A percentile compares a stretch with the other conserved stretches of the same genome.
Evolutionary conservation across 495 filamentous ascomycete genomes (phyloP).

Genomic region (Parathielavia hyrcaniae): DNA sequence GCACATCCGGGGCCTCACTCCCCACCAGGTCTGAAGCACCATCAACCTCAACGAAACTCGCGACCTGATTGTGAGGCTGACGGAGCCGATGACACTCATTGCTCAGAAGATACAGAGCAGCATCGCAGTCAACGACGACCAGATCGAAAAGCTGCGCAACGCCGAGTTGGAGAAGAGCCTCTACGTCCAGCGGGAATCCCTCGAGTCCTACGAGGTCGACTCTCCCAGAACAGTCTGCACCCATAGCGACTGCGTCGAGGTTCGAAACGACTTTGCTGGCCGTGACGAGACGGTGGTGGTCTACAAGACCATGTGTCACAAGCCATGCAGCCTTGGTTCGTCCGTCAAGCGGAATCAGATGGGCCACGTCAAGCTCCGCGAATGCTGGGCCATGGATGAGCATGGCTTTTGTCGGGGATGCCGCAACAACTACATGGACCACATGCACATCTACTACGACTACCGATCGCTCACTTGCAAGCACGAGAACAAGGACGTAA

Average conservation of each 20-base stretch:
- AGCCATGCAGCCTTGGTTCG: slow-evolving; percentile 9
- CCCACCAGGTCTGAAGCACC: slow-evolving; percentile 36
- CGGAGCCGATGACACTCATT: slow-evolving; percentile 36
- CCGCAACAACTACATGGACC: slow-evolving; percentile 11
- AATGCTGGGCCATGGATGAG: background rate
- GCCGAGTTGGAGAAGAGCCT: slow-evolving; percentile 26
- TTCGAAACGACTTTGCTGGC: slow-evolving; percentile 13
- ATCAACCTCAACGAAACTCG: slow-evolving; percentile 38
- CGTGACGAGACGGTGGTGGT: slow-evolving; percentile 9
- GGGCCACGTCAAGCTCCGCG: slow-evolving; percentile 1
- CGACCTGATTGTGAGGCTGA: slow-evolving; percentile 32
- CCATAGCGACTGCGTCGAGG: slow-evolving; percentile 13
- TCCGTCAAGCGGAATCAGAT: slow-evolving; percentile 13
- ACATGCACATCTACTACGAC: slow-evolving; percentile 16
- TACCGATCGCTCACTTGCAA: background rate
- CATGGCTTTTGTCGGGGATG: slow-evolving; percentile 1
- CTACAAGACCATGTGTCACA: slow-evolving; percentile 19
- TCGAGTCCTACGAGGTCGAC: slow-evolving; percentile 15
- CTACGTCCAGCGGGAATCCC: slow-evolving; percentile 14
- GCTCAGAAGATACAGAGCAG: slow-evolving; percentile 31
- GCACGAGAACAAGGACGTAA: slow-evolving; percentile 2
- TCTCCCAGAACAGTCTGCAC: slow-evolving; percentile 15
- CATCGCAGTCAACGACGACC: slow-evolving; percentile 30
- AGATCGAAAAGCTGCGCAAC: slow-evolving; percentile 20
- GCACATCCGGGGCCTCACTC: slow-evolving; percentile 23